Evolutionary conservation across 768 basidiomycete genomes (phyloP).

Genomic region (Heimioporus sp.): DNA sequence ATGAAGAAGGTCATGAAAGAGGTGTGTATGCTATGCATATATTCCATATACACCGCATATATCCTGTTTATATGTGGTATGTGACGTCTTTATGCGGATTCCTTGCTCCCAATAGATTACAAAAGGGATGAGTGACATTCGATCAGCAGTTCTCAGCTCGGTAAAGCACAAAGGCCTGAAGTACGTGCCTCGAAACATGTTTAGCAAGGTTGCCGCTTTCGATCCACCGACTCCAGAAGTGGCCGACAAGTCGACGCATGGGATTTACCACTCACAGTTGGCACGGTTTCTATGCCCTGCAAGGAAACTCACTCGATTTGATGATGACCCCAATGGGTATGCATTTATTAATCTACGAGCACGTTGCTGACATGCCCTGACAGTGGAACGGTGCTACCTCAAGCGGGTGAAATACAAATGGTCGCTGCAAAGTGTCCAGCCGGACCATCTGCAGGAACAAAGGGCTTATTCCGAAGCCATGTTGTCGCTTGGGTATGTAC

Average conservation of each 20-base stretch:
- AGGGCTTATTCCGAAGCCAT: not conserved
- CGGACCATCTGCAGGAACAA: not conserved
- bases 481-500: not conserved
- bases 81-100: too few species aligned
- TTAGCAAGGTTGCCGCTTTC: not conserved
- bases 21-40: not conserved
- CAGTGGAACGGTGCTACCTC: not conserved
- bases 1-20: not conserved
- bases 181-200: not conserved
- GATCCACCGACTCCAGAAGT: not conserved
- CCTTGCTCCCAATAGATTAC: not conserved
- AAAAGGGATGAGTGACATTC: not conserved
- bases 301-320: not conserved
- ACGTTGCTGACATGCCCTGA: not conserved
- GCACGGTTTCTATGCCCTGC: not conserved
- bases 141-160: not conserved
- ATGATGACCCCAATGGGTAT: not conserved
- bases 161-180: slow-evolving; percentile 2
- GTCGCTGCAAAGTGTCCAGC: slow-evolving; percentile 1
- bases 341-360: not conserved
- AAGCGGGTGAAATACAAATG: not conserved
- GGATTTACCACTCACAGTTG: slow-evolving; percentile 1
- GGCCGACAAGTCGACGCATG: slow-evolving; percentile 1
- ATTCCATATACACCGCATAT: not conserved
- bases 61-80: not conserved